Base-by-base conservation (phyloP, 2,329 filamentous ascomycete species). In the Boeremia lycopersici region DNA sequence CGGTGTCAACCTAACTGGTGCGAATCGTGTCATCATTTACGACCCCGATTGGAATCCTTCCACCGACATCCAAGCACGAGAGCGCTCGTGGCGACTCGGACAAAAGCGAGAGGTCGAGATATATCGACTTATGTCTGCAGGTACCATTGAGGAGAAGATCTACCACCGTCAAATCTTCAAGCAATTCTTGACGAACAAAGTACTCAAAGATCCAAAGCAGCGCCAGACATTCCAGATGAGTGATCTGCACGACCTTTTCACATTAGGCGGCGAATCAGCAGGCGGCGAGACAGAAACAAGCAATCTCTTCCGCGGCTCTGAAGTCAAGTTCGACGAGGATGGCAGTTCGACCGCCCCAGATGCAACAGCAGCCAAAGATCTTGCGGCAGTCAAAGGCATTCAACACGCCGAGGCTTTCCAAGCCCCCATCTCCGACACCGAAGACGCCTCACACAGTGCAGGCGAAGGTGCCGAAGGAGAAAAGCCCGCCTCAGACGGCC, bases 41-140 rank as follows among this genome's bases (percentile, higher is more conserved):
- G 96, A 99, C 68, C 96, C 95, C 0, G 95, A 99, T 72, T 99
- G 95, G 95, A 98, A 98, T 67, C 95, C 93, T 2, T 97, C 93
- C 0, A 98, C 93, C 0, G 95, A 99, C 70, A 82, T 97, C 25
- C 95, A 99, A 77, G 95, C 95, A 13, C 88, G 95, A 42, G 95
- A 99, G 76, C 86, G 95, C 68, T 95, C 96, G 6, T 99, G 95
- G 95, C 87, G 95, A 53, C 79, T 99, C 2, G 95, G 95, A 0
- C 95, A 99, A 77, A 97, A 96, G 74, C 88, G 89, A 48, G 91
- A 96, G 42, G 95, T 99, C 26, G 93, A 91, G 4, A 96, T 99
- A 19, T 99, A 97, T 73, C 89, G 96, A 31, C 82, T 99, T n/a
- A 96, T 99, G 90, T 96, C 91, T 4, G 91, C 93, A 5, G 95